A percentile compares a stretch with the other conserved stretches of the same genome.
These are phyloP conservation scores for Neostapfia colusana DNA, from an alignment of 176 grass and related monocot species.

Conservation along the genomic window DNA sequence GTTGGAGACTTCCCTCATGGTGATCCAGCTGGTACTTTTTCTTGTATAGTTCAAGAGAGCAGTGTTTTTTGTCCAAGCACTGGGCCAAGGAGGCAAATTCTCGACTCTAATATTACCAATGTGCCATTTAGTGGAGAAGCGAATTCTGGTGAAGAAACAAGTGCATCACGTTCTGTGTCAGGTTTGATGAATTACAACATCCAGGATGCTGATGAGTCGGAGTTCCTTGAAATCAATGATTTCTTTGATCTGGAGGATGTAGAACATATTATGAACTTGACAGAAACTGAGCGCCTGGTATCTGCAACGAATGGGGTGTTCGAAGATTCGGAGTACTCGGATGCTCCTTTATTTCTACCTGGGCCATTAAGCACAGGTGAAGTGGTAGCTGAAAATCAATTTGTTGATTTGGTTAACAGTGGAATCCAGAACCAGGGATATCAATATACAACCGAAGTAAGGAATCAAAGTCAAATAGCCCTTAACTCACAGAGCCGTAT, in stretches of 20 bases:
- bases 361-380: constrained; percentile 45
- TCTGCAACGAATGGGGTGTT: constrained; percentile 33
- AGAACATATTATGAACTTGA: constrained; percentile 40
- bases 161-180: constrained; percentile 13
- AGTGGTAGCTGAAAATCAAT: constrained; percentile 43
- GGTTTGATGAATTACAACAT: constrained; percentile 22
- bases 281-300: constrained; percentile 29
- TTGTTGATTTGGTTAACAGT: constrained; percentile 40
- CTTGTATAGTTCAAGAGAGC: constrained; percentile 41
- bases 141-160: constrained; percentile 42
- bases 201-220: constrained; percentile 48
- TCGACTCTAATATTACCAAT: constrained; percentile 48
- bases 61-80: constrained; percentile 19
- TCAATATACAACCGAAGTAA: constrained; percentile 46
- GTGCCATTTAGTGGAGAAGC: constrained; percentile 27
- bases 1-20: constrained; percentile 18
- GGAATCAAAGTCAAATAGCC: constrained; percentile 48
- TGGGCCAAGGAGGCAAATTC: constrained; percentile 35
- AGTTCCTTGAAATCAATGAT: constrained; percentile 93
- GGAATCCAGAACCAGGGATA: constrained; percentile 40
- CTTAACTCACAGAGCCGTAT: constrained; percentile 36
- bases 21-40: constrained; percentile 24
- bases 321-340: constrained; percentile 52
- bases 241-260: constrained; percentile 54
- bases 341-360: constrained; percentile 53